These are phyloP conservation scores for Lycium ferocissimum DNA, from an alignment of 257 asterid species.

Conservation along the genomic window DNA sequence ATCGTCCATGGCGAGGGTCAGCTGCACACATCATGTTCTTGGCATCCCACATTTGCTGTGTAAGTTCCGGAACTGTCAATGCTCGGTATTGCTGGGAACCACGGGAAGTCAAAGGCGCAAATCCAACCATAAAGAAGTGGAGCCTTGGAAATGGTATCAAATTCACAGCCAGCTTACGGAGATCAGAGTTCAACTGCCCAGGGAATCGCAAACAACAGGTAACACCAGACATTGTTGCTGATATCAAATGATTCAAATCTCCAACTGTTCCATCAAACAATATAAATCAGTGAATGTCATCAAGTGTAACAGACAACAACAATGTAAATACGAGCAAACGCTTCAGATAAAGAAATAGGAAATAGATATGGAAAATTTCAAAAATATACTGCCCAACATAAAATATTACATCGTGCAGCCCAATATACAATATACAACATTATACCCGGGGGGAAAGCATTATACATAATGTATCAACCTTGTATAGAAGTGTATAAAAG, in stretches of 20 bases:
- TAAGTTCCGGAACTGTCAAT: constrained; percentile 22
- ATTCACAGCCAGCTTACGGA: constrained; percentile 19
- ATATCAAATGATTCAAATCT: constrained; percentile 26
- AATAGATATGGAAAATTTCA: no score
- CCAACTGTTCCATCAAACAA: constrained; percentile 26
- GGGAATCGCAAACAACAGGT: constrained; percentile 29
- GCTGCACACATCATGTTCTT: constrained; percentile 30
- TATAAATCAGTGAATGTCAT: not conserved
- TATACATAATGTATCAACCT: no score
- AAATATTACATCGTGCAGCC: no score
- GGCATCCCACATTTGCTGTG: constrained; percentile 29
- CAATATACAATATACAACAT: no score
- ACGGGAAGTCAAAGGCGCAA: constrained; percentile 29
- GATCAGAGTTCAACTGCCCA: constrained; percentile 22
- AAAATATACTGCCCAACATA: no score
- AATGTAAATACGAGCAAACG: not conserved
- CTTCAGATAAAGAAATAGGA: no score
- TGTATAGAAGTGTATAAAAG: no score
- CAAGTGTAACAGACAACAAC: not conserved
- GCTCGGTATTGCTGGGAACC: constrained; percentile 30
- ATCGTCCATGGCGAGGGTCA: constrained; percentile 12
- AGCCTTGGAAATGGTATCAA: constrained; percentile 28
- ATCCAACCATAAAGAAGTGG: constrained; percentile 29
- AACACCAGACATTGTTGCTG: constrained; percentile 29
- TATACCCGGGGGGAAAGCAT: no score